These are phyloP conservation scores for Crithidia bombi DNA, from an alignment of 208 protist genomes.

Conservation along the genomic window DNA sequence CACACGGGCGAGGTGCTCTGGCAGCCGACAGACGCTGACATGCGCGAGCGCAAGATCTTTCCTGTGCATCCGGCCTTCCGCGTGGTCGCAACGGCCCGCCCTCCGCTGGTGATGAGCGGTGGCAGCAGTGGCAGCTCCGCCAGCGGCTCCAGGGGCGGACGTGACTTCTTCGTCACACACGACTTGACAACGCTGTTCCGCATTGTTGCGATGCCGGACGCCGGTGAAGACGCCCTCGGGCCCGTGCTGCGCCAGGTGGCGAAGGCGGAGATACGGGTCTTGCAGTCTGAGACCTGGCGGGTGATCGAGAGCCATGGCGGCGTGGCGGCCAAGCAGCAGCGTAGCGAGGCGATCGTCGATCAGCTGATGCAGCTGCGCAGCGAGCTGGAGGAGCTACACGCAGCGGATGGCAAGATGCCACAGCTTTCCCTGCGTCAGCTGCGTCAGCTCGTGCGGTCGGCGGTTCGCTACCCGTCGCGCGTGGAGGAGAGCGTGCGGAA, in stretches of 20 bases:
- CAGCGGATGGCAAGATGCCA: constrained; percentile 70
- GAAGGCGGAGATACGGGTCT: constrained; percentile 32
- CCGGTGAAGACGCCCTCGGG: constrained; percentile 41
- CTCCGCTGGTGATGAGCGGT: constrained; percentile 24
- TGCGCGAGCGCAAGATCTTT: constrained; percentile 61
- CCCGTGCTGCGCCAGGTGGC: constrained; percentile 63
- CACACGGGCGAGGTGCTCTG: constrained; percentile 17
- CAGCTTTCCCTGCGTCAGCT: constrained; percentile 77
- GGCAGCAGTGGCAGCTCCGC: constrained; percentile 27
- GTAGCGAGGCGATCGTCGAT: constrained; percentile 31
- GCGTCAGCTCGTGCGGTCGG: constrained; percentile 61
- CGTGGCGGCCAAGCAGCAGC: constrained; percentile 8
- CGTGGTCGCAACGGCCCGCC: constrained; percentile 84
- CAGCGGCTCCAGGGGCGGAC: constrained; percentile 13
- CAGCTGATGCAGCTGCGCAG: constrained; percentile 55
- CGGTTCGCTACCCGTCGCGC: constrained; percentile 62
- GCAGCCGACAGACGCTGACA: constrained; percentile 47
- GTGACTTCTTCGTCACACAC: constrained; percentile 65
- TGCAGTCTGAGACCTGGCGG: constrained; percentile 23
- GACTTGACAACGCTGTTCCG: constrained; percentile 92
- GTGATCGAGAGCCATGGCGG: constrained; percentile 1
- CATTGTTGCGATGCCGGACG: constrained; percentile 76
- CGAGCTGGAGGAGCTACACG: constrained; percentile 53
- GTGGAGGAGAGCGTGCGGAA: constrained; percentile 54
- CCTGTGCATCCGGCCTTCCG: constrained; percentile 92